Base-by-base conservation (phyloP, 139 green algal genomes). In the Micractinium conductrix region DNA sequence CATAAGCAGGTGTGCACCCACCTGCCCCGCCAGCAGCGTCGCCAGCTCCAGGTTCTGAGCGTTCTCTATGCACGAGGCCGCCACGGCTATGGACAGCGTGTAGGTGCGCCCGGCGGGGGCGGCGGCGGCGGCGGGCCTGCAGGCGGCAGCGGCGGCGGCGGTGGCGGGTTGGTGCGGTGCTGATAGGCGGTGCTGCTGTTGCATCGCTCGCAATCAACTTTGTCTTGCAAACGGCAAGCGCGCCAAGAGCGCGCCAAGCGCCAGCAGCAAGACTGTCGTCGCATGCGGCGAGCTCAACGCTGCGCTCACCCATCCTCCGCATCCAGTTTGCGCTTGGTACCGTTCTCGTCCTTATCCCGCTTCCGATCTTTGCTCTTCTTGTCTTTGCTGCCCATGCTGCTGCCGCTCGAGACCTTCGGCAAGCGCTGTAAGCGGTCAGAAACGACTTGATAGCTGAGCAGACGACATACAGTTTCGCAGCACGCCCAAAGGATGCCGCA, bases 51-150 rank as follows among this genome's bases (percentile, higher is more conserved):
- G 42, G 37, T 88, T 94, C 70, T 94, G 91, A 0, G 91, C 89
- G 74, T 95, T 94, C 53, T 96, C 94, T 0, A 98, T 92, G 37
- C 95, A 92, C 0, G 94, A 96, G 19, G 90, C 92, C 2, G 92
- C 88, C 0, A 98, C 85, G 4, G 93, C 93, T n/a, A 98, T 87
- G 24, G 87, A 95, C 12, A 97, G 63, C 0, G 94, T 97, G 73
- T 67, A 90, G 5, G 74, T 21, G 14, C 88, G 73, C 43, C 79
- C 89, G 24, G 58, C 24, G 58, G 58, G 22, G 21, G 58, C n/a
- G n/a, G n/a, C n/a, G n/a, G n/a, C 10, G 53, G n/a, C n/a, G 8
- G 65, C 65, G 17, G 65, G 65, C 65, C 65, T 72, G 65, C 33
- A 44, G 35, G 33, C 21, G 68, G 68, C 21, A 35, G 21, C 16